Conservation (phyloP, 2,329 filamentous ascomycete species). For the Fusarium torreyae region DNA sequence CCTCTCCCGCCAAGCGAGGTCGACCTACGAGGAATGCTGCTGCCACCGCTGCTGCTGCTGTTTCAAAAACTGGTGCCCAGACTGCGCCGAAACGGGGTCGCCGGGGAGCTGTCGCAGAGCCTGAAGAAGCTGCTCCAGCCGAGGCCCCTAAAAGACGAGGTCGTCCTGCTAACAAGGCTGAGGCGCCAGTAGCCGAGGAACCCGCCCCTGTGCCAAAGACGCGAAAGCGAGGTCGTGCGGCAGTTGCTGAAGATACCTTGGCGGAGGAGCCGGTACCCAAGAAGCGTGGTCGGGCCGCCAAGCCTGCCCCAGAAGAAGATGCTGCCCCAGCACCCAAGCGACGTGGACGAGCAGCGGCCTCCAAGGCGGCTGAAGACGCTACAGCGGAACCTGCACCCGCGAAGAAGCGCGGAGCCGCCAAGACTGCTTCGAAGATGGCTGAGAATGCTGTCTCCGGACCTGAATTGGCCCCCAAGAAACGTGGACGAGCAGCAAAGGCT, state of each 20-base stretch:
- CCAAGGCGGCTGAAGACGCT: slow-evolving; percentile 18
- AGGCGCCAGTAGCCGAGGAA: slow-evolving; percentile 6
- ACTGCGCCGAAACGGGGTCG: slow-evolving; percentile 27
- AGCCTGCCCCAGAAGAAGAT: slow-evolving; percentile 17
- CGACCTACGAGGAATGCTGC: slow-evolving; percentile 34
- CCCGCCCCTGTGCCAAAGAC: slow-evolving; percentile 18
- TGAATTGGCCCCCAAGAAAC: slow-evolving; percentile 30
- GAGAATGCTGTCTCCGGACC: slow-evolving; percentile 18
- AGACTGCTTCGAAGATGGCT: slow-evolving; percentile 11
- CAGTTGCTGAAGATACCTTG: slow-evolving; percentile 1
- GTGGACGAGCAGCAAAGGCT: slow-evolving; percentile 21
- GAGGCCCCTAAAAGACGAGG: slow-evolving; percentile 43
- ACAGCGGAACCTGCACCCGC: slow-evolving; percentile 13
- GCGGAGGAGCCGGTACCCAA: slow-evolving; percentile 28
- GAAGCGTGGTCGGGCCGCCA: slow-evolving; percentile 30
- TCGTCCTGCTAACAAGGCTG: slow-evolving; percentile 35
- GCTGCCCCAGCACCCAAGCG: slow-evolving; percentile 12
- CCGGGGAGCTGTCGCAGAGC: slow-evolving; percentile 18
- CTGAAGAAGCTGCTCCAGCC: slow-evolving; percentile 2
- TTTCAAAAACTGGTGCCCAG: slow-evolving; percentile 13
- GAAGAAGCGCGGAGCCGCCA: slow-evolving; percentile 31
- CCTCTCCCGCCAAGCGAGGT: slow-evolving; percentile 44
- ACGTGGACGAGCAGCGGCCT: slow-evolving; percentile 24
- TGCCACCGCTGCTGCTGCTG: slow-evolving; percentile 14
- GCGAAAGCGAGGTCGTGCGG: slow-evolving; percentile 41